phyloP scores from a whole-genome alignment of 1,139 yeast genomes.

The Scheffersomyces stambukii region DNA sequence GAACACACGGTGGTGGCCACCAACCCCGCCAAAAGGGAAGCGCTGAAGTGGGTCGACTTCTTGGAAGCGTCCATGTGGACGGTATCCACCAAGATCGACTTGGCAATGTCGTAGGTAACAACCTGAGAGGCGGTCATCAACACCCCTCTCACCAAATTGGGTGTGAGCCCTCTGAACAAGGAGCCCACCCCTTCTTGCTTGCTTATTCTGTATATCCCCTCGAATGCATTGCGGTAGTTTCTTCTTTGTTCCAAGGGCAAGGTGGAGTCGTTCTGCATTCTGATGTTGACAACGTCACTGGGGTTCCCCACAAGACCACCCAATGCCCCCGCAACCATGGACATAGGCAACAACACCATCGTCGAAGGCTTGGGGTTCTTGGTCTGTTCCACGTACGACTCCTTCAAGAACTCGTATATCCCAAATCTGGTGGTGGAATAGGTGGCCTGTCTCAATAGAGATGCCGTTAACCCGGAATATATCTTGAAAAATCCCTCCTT shows the following conservation, averaged over 20 bases:
- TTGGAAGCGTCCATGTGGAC: constrained; percentile 55
- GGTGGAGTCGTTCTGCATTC: constrained; percentile 87
- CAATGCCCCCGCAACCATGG: constrained; percentile 78
- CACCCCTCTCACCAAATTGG: constrained; percentile 76
- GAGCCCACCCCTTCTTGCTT: constrained; percentile 59
- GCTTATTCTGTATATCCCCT: constrained; percentile 63
- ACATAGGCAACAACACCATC: constrained; percentile 58
- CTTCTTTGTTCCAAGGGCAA: constrained; percentile 64
- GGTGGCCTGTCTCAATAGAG: constrained; percentile 80
- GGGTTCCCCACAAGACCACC: constrained; percentile 90
- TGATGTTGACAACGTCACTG: constrained; percentile 79
- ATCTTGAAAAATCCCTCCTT: constrained; percentile 67
- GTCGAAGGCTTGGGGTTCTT: constrained; percentile 33
- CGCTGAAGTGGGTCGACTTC: constrained; percentile 70
- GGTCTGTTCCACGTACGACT: constrained; percentile 36
- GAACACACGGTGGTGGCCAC: constrained; percentile 90
- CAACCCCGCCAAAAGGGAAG: constrained; percentile 75
- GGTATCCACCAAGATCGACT: constrained; percentile 50
- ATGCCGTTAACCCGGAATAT: constrained; percentile 79
- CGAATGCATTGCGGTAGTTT: constrained; percentile 73
- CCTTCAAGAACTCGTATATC: constrained; percentile 72
- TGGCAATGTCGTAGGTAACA: constrained; percentile 80
- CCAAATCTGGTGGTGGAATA: constrained; percentile 87
- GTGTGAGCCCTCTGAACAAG: constrained; percentile 69
- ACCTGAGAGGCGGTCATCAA: constrained; percentile 92